Base-by-base conservation (phyloP, 2,329 filamentous ascomycete species). In the Aspergillus transmontanensis region DNA sequence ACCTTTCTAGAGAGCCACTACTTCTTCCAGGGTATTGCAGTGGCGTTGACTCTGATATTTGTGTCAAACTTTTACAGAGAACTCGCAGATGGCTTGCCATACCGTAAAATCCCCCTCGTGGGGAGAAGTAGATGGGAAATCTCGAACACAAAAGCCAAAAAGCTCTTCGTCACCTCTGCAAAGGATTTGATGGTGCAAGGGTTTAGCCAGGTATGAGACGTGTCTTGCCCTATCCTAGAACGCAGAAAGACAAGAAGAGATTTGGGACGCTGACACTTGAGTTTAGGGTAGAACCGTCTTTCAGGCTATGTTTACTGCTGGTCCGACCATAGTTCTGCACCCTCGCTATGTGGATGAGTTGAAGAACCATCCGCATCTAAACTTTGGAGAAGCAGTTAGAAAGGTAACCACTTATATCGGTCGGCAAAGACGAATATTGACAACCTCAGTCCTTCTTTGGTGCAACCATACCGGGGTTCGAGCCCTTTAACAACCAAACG, bases 321-420 rank as follows among this genome's bases (percentile, higher is more conserved):
- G 58, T 12, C 69, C 70, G 7, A 63, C 74, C 34, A 69, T 77
- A 28, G 63, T 77, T 48, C 61, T 77, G 58, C 72, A 76, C 39
- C 73, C 71, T 4, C 69, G 66, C 26, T 75, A 71, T 57, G 63
- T 76, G 11, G 65, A 76, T 58, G 75, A 77, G 62, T 64, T 77
- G 63, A 76, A 76, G 59, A 73, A 63, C 51, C 65, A 76, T 46
- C 73, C 74, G 6, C 39, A 75, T 53, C 60, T 77, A 23, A 59
- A 62, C 59, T 76, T 76, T 57, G 56, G 68, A 4, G 66, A 66
- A 21, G 71, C 73, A 1, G 67, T 64, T 48, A 63, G 58, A 41
- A 75, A 71, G 65, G 73, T 61, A 51, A 3, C 26, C 7, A 45
- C 7, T 23, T 46, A 28, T 9, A 12, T 3, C 34, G 34, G 10